A percentile compares a stretch with the other conserved stretches of the same genome.
Evolutionary conservation across 78 protist species (phyloP).

Genomic region (slime mould (Dictyostelium discoideum)): dicty_2.7 NC_007088.5:7084501-7085000

Average conservation of each 20-base stretch:
- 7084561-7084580: background rate
- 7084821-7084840: slow-evolving; percentile 24
- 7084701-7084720: background rate
- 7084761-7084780: slow-evolving; percentile 32
- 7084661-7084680: slow-evolving; percentile 21
- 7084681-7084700: slow-evolving; percentile 29
- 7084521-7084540: no score
- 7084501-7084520: background rate
- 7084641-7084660: background rate
- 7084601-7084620: background rate
- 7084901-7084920: background rate
- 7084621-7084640: background rate
- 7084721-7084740: slow-evolving; percentile 10
- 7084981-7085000: slow-evolving; percentile 76
- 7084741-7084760: background rate
- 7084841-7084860: slow-evolving; percentile 42
- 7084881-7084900: background rate
- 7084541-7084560: background rate
- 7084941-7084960: slow-evolving; percentile 59
- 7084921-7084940: background rate
- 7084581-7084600: background rate
- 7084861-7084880: slow-evolving; percentile 53
- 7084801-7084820: background rate
- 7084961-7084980: slow-evolving; percentile 42
- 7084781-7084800: background rate